phyloP scores from a whole-genome alignment of 2,329 filamentous ascomycete species.

The Calonectria montana region DNA sequence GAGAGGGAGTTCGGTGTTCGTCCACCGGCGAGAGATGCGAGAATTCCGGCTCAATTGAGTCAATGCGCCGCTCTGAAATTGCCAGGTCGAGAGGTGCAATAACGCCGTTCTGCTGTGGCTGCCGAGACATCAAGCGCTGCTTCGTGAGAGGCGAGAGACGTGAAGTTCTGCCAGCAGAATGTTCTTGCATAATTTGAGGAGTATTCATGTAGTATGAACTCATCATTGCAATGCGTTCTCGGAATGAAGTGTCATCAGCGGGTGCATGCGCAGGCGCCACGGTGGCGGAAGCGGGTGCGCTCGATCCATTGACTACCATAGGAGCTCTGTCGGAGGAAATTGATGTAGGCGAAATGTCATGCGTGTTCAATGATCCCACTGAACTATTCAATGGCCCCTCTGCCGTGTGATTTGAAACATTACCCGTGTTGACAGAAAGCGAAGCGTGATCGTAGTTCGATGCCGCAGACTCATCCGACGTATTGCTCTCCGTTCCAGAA shows the following conservation, averaged over 20 bases:
- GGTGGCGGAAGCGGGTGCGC: slow-evolving; percentile 28
- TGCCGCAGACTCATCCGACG: slow-evolving; percentile 35
- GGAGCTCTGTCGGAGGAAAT: slow-evolving; percentile 43
- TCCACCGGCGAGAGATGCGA: slow-evolving; percentile 78
- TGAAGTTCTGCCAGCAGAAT: slow-evolving; percentile 41
- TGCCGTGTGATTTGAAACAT: slow-evolving; percentile 22
- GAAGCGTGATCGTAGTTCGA: slow-evolving; percentile 43
- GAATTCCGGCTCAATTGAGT: slow-evolving; percentile 52
- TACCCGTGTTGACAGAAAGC: slow-evolving; percentile 40
- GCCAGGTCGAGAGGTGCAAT: slow-evolving; percentile 69
- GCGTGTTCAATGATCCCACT: neutral
- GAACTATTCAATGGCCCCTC: slow-evolving; percentile 27
- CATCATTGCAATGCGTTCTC: slow-evolving; percentile 56
- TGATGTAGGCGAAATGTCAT: slow-evolving; percentile 31
- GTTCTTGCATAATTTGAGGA: slow-evolving; percentile 46
- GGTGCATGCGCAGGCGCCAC: slow-evolving; percentile 29
- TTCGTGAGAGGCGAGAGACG: slow-evolving; percentile 49
- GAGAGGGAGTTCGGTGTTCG: slow-evolving; percentile 78
- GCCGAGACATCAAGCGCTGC: slow-evolving; percentile 53
- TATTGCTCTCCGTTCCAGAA: slow-evolving; percentile 27
- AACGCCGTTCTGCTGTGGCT: slow-evolving; percentile 59
- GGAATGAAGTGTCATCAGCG: slow-evolving; percentile 54
- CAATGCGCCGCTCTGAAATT: slow-evolving; percentile 56
- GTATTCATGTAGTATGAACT: slow-evolving; percentile 45
- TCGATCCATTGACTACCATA: slow-evolving; percentile 51